These are phyloP conservation scores for Apiospora saccharicola DNA, from an alignment of 2,329 filamentous ascomycete genomes.

Conservation along the genomic window DNA sequence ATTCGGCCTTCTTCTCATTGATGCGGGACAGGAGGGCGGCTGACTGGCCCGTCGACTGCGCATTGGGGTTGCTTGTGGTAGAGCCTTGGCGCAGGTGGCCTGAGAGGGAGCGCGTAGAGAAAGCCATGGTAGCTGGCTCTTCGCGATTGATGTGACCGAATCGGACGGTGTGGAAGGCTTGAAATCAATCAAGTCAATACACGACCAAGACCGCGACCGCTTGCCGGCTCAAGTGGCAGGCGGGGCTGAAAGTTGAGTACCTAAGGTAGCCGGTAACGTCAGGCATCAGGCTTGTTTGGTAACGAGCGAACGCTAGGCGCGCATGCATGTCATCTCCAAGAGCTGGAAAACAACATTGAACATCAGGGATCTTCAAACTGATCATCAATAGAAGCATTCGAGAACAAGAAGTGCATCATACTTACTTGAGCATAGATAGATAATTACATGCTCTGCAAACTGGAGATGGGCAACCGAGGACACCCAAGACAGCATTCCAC, in stretches of 20 bases:
- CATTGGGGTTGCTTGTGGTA: constrained; percentile 49
- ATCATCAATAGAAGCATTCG: not conserved
- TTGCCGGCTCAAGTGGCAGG: constrained; percentile 8
- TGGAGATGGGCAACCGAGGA: not conserved
- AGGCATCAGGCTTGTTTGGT: not conserved
- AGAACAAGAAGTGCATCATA: not conserved
- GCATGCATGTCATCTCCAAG: constrained; percentile 1
- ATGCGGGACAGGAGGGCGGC: constrained; percentile 77
- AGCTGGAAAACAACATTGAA: not conserved
- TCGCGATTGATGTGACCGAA: not conserved
- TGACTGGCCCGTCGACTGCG: constrained; percentile 65
- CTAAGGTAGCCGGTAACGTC: constrained; percentile 2
- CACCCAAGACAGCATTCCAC: not conserved
- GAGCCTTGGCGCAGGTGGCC: constrained; percentile 73
- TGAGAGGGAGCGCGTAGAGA: constrained; percentile 63
- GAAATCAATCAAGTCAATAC: constrained; percentile 11
- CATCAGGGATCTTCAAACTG: not conserved
- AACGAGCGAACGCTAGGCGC: not conserved
- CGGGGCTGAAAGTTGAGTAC: constrained; percentile 6
- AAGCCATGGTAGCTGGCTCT: constrained; percentile 55
- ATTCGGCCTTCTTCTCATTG: constrained; percentile 84
- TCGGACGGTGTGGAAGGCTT: not conserved
- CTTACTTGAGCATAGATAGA: not conserved
- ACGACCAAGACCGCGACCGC: not conserved
- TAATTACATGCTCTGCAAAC: not conserved